These are phyloP conservation scores for Conoideocrella luteorostrata DNA, from an alignment of 2,329 filamentous ascomycete genomes.

Conservation along the genomic window DNA sequence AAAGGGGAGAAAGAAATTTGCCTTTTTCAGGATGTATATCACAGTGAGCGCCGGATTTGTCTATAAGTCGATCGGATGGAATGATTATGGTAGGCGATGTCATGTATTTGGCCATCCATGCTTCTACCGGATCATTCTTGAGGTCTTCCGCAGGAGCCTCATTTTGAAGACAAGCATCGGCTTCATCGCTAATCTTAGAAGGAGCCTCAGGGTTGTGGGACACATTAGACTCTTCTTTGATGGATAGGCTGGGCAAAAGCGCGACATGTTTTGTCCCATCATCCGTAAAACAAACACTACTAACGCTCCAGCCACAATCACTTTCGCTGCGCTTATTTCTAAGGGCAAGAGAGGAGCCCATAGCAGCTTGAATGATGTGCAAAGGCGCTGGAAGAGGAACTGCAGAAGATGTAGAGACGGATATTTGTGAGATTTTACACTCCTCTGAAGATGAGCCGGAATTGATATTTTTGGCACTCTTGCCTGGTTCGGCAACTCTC, in stretches of 20 bases:
- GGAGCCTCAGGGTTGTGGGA: not conserved
- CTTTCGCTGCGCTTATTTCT: not conserved
- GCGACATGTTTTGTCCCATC: not conserved
- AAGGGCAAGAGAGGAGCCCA: not conserved
- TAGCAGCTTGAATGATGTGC: constrained; percentile 1
- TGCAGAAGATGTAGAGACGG: not conserved
- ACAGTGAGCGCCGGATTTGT: constrained; percentile 6
- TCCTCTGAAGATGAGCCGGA: not conserved
- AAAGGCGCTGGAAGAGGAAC: not conserved
- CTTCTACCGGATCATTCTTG: not conserved
- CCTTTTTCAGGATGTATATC: constrained; percentile 34
- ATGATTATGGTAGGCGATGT: not conserved
- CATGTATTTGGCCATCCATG: constrained; percentile 3
- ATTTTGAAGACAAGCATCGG: not conserved
- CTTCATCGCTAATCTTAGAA: not conserved
- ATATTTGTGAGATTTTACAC: not conserved
- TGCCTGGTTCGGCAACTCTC: not conserved
- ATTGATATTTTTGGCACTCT: not conserved
- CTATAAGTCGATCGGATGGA: not conserved
- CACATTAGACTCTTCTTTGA: not conserved
- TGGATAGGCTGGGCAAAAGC: not conserved
- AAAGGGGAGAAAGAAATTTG: constrained; percentile 23
- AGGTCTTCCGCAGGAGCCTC: not conserved
- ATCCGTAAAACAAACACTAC: not conserved
- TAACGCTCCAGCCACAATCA: not conserved